Conservation (phyloP, 305 asterid species). For the Nicotiana rustica region DNA sequence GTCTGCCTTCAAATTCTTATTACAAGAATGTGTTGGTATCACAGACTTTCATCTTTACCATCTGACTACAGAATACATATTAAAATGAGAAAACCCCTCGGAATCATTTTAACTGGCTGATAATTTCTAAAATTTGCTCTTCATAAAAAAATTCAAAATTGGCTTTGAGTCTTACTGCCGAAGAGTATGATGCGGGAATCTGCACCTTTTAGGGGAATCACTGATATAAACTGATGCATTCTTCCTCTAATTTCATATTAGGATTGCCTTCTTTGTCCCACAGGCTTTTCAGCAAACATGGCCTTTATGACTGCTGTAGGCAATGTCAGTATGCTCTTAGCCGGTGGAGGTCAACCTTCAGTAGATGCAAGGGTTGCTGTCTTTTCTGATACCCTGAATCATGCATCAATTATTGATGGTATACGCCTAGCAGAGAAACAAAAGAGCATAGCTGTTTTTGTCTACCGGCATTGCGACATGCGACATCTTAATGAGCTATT, state of each 20-base stretch:
- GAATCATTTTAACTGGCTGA: too few relatives aligned
- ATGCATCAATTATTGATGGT: conserved; percentile 96
- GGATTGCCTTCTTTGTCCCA: conserved; percentile 99
- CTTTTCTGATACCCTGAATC: conserved; percentile 95
- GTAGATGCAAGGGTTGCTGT: conserved; percentile 75
- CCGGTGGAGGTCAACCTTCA: conserved; percentile 58
- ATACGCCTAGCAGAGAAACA: conserved; percentile 93
- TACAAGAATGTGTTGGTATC: not conserved
- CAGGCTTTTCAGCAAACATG: conserved; percentile 99
- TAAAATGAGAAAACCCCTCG: not conserved
- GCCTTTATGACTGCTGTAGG: conserved; percentile 89
- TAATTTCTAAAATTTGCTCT: too few relatives aligned
- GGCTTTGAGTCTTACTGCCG: not conserved
- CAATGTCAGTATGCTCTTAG: conserved; percentile 65
- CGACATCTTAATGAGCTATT: conserved; percentile 74
- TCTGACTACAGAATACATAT: not conserved
- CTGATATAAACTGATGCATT: conserved; percentile 48
- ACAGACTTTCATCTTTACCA: not conserved
- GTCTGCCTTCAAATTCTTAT: too few relatives aligned
- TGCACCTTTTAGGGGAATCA: conserved; percentile 19
- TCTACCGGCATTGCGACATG: conserved; percentile 93
- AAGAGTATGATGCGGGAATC: not conserved
- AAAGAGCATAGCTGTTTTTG: conserved; percentile 63
- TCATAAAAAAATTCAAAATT: too few relatives aligned
- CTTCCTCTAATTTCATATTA: conserved; percentile 66